A percentile compares a stretch with the other conserved stretches of the same genome.
Conservation (phyloP, 108 stramenopile genomes). For the Cyclotella sp. region DNA sequence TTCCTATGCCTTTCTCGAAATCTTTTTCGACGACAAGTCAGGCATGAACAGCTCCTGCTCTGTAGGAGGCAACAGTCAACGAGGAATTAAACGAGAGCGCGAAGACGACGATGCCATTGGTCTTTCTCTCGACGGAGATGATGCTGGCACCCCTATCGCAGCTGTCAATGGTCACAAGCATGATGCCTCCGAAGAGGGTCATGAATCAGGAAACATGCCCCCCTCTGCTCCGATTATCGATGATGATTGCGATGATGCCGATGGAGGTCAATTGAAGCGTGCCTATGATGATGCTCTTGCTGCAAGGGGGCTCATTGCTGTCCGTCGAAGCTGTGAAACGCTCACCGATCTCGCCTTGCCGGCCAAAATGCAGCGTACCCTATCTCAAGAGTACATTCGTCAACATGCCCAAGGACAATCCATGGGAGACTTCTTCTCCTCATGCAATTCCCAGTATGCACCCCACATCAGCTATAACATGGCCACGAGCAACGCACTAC, state of each 20-base stretch:
- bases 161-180: constrained; percentile 13
- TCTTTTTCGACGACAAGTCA: constrained; percentile 88
- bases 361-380: constrained; percentile 84
- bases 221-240: constrained; percentile 48
- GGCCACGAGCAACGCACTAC: constrained; percentile 11
- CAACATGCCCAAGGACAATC: constrained; percentile 63
- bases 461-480: constrained; percentile 25
- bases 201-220: constrained; percentile 35
- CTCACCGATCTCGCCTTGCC: constrained; percentile 88
- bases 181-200: constrained; percentile 8
- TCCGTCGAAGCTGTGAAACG: constrained; percentile 84
- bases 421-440: constrained; percentile 53
- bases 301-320: constrained; percentile 87
- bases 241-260: constrained; percentile 41
- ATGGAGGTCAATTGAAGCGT: constrained; percentile 75
- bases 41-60: constrained; percentile 38
- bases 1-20: constrained; percentile 93
- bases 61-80: constrained; percentile 10
- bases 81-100: constrained; percentile 74
- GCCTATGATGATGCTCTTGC: constrained; percentile 92
- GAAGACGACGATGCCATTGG: constrained; percentile 92
- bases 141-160: constrained; percentile 56
- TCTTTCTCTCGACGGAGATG: constrained; percentile 87
- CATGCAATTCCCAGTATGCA: constrained; percentile 44
- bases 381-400: constrained; percentile 84